Evolutionary conservation across 176 grass and related monocot species (phyloP).

Genomic region (Themeda triandra): DNA sequence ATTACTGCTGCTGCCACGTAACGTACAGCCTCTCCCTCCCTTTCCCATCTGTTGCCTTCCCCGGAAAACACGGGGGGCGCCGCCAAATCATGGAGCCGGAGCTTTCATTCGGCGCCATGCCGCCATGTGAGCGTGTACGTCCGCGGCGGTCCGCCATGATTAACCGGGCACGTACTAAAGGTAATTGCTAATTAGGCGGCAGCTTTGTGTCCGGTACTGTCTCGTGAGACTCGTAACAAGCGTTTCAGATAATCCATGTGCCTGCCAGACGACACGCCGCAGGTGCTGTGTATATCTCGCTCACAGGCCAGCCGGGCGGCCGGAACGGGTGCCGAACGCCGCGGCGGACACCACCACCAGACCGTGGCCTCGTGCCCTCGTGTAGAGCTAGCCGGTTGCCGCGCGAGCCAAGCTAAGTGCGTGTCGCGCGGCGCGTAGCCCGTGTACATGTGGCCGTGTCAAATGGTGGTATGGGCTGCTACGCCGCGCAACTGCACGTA

Average conservation of each 20-base stretch:
- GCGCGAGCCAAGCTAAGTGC: constrained; percentile 3
- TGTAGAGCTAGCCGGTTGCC: not conserved
- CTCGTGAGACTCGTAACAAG: not conserved
- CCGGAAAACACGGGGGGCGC: constrained; percentile 30
- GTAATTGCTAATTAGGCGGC: not conserved
- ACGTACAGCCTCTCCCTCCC: not conserved
- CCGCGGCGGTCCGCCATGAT: constrained; percentile 7
- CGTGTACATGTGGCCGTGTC: not conserved
- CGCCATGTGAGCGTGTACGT: constrained; percentile 33
- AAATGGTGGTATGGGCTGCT: constrained; percentile 7
- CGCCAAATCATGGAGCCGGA: constrained; percentile 30
- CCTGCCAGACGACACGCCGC: not conserved
- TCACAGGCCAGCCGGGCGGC: not conserved
- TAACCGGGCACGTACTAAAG: not conserved
- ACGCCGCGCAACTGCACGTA: not conserved
- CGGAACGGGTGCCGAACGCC: not conserved
- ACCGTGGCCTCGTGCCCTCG: not conserved
- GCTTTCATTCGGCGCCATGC: constrained; percentile 34
- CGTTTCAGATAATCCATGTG: not conserved
- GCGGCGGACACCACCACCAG: not conserved
- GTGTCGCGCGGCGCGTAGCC: not conserved
- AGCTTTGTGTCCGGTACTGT: not conserved
- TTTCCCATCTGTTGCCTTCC: not conserved
- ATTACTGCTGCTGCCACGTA: too few species aligned
- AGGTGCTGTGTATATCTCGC: not conserved